A percentile compares a stretch with the other conserved stretches of the same genome.
These are phyloP conservation scores for Mycosphaerelloides madeirae DNA, from an alignment of 2,329 filamentous ascomycete species.

Conservation along the genomic window DNA sequence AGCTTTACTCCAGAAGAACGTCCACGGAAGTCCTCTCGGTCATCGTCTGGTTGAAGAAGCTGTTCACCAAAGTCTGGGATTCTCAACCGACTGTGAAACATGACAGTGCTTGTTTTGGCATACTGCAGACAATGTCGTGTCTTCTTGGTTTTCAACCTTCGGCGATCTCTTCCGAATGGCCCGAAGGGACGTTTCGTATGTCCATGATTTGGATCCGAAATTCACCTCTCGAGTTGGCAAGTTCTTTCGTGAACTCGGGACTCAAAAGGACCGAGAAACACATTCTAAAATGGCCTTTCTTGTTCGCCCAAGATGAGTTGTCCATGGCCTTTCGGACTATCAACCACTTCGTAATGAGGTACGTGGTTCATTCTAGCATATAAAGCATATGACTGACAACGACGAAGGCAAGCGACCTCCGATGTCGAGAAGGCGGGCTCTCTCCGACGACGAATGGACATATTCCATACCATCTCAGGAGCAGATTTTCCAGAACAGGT, in stretches of 20 bases:
- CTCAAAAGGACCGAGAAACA: slow-evolving; percentile 43
- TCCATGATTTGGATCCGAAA: slow-evolving; percentile 12
- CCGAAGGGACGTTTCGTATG: slow-evolving; percentile 10
- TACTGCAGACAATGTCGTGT: slow-evolving; percentile 10
- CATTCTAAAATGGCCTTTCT: slow-evolving; percentile 72
- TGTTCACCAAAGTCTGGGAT: slow-evolving; percentile 15
- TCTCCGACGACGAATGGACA: slow-evolving; percentile 2
- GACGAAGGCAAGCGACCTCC: slow-evolving; percentile 8
- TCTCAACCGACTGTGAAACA: slow-evolving; percentile 3
- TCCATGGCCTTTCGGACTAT: slow-evolving; percentile 83
- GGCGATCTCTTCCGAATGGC: background rate
- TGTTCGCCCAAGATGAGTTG: slow-evolving; percentile 68
- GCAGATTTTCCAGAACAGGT: slow-evolving; percentile 30
- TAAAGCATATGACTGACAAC: slow-evolving; percentile 4
- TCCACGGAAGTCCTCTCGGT: slow-evolving; percentile 1
- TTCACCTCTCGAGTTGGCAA: background rate
- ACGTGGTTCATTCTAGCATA: slow-evolving; percentile 1
- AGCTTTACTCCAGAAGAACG: background rate
- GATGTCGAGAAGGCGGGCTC: slow-evolving; percentile 2
- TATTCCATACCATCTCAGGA: slow-evolving; percentile 5
- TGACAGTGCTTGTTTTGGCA: slow-evolving; percentile 2
- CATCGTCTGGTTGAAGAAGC: slow-evolving; percentile 18
- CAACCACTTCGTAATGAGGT: slow-evolving; percentile 78
- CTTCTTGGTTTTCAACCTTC: background rate
- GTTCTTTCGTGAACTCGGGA: slow-evolving; percentile 2